Base-by-base conservation (phyloP, 257 asterid genomes). In the Fraxinus pennsylvanica region DNA sequence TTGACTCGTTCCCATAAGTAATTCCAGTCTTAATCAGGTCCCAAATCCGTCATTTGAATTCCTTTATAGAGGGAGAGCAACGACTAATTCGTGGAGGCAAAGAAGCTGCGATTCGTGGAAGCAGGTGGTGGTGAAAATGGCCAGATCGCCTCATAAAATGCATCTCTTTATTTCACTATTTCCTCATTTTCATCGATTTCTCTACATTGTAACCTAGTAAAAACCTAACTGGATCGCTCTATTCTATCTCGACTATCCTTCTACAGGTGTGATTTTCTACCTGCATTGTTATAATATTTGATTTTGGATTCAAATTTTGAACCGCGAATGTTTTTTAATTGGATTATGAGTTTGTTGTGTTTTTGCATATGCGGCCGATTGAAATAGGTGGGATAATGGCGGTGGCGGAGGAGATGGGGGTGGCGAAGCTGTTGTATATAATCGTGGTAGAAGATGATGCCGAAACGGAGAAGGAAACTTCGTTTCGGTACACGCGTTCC, bases 401-500 rank as follows among this genome's bases (percentile, higher is more conserved):
- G 87, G 86, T 83, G 81, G 88, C 85, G 87, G 89, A 85, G 81
- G 88, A 78, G 71, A 88, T 82, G 83, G 33, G 33, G 12, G 89
- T 74, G 82, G 85, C 91, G 78, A 93, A 93, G 83, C 88, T 92
- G 82, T 84, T 95, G 87, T 93, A 96, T 85, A 36, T 96, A 74
- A 90, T 90, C 74, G 99, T 95, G 83, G 87, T 87, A 79, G 98
- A 93, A 29, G 89, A 82, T 39, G 90, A 45, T 33, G 86, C 74
- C 7, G 85, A 71, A 39, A 76, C 61, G 67, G 84, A 78, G 45
- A 88, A 83, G 52, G 87, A 77, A 38, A 45, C 82, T 35, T 61
- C 97, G 73, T 90, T 91, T 81, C 91, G 98, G 74, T 96, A 96
- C 85, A 96, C 98, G 84, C 97, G 98, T 71, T 90, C 99, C 8